Evolutionary conservation across 495 filamentous ascomycete genomes (phyloP), one percentile per base, ranked within the genome.

Genomic region (Lophiotrema nucula): DNA sequence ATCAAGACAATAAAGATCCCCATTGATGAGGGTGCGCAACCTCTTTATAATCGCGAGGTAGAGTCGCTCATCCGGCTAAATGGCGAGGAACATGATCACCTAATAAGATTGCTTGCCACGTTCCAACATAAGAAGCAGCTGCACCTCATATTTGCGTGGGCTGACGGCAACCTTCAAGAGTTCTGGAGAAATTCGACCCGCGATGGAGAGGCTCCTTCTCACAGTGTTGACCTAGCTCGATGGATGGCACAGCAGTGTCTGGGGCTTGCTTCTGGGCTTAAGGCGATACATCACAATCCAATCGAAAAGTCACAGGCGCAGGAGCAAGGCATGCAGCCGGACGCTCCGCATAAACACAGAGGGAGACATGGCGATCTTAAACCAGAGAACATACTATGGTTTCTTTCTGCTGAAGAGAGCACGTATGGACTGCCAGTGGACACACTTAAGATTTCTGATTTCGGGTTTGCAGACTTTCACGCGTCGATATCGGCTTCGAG

Each of bases 141-240:
- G 5, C 53, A 56, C 22, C 21, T 56, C 2, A 25, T 56, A 4
- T 48, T 56, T 22, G 43, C 53, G 1, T 56, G 53, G n/a, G 53
- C 53, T 10, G 53, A 56, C 13, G 53, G 53, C 11, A 56, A 56
- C 31, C 53, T 56, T 2, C 44, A 24, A 41, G 53, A 56, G n/a
- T 38, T 56, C 21, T 56, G 53, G 53, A 24, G 24, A 16, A 48
- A 49, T 2, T n/a, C 47, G 5, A 28, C 24, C 22, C 53, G 43
- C 12, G 11, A 48, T 16, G 21, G 15, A 5, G 22, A 56, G 12
- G n/a, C 24, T 18, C 12, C 47, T 12, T 6, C 15, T 4, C 4
- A 4, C 4, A 37, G 16, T 4, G 3, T 13, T 25, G 21, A 13
- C 2, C 5, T 10, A 4, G 53, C 43, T 19, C 37, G 27, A 39